Evolutionary conservation across 2,329 filamentous ascomycete genomes (phyloP).

Genomic region (Fusarium nelsonii): DNA sequence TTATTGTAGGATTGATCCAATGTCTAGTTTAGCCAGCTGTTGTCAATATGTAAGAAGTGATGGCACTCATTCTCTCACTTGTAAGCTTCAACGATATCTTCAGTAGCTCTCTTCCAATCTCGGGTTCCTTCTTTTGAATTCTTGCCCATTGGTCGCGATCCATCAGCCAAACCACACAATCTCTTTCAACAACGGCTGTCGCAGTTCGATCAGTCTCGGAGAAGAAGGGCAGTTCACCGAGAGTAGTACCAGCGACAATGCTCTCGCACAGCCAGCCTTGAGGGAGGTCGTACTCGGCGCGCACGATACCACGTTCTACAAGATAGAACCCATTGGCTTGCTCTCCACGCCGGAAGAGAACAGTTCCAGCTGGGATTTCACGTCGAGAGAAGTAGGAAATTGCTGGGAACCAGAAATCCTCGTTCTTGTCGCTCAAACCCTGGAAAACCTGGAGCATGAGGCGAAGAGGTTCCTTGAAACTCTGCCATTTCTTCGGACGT

Average conservation of each 20-base stretch:
- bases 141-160: slow-evolving; percentile 77
- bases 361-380: slow-evolving; percentile 75
- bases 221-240: slow-evolving; percentile 96
- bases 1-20: slow-evolving; percentile 3
- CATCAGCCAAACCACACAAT: slow-evolving; percentile 86
- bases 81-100: slow-evolving; percentile 92
- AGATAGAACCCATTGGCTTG: slow-evolving; percentile 87
- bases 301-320: slow-evolving; percentile 87
- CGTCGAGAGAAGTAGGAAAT: slow-evolving; percentile 79
- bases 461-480: slow-evolving; percentile 89
- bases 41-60: slow-evolving; percentile 68
- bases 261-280: slow-evolving; percentile 91
- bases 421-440: slow-evolving; percentile 84
- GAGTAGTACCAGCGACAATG: slow-evolving; percentile 94
- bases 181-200: slow-evolving; percentile 84
- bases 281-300: slow-evolving; percentile 90
- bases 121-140: slow-evolving; percentile 78
- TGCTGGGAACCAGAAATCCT: slow-evolving; percentile 94
- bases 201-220: slow-evolving; percentile 89
- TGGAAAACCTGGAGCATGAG: slow-evolving; percentile 97
- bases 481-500: slow-evolving; percentile 78
- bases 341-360: slow-evolving; percentile 84
- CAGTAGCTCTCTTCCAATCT: slow-evolving; percentile 85
- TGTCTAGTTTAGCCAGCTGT: slow-evolving; percentile 57
- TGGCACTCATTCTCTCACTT: slow-evolving; percentile 86